Evolutionary conservation across 2,329 filamentous ascomycete genomes (phyloP), one percentile per base, ranked within the genome.

Genomic region (Tolypocladium paradoxum): DNA sequence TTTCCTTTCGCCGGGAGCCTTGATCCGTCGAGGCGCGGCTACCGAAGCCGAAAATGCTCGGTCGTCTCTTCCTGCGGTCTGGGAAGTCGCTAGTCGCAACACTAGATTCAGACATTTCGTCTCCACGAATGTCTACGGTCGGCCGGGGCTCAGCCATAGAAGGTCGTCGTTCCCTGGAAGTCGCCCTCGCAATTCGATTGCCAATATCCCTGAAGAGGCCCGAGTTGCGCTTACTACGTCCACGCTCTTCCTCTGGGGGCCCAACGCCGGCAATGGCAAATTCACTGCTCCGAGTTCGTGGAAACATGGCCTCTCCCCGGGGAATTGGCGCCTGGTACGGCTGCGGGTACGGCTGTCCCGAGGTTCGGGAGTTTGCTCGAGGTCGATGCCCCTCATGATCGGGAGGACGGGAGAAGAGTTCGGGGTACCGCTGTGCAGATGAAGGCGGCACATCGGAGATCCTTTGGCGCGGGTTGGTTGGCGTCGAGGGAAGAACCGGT

Each of bases 191-290:
- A 45, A 78, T 66, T 52, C 72, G 71, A 51, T 70, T 72, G 3
- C 76, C 73, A 50, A 79, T 67, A 18, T 77, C 76, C 56, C 77
- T 79, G 56, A 82, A 75, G n/a, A 81, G 63, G 22, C 66, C 72
- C 12, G 71, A 75, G 53, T 69, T 71, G 31, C 67, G 69, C 53
- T 65, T 70, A 16, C 56, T 60, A 9, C 66, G 66, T 18, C 65
- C 67, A 22, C 69, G 68, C 2, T 73, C 69, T 16, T 72, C 67
- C 8, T 45, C 50, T 12, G 67, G 65, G 16, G 69, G 68, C 6
- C 64, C 70, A 20, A 69, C 66, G 3, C 67, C 67, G 9, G 67
- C 61, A 16, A 68, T 56, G 9, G 70, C 65, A 54, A 67, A 70
- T 48, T 75, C 71, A n/a, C 63, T 65, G 14, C 65, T 65, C 20